phyloP scores from a whole-genome alignment of 176 grass and related monocot genomes.

The Dactylis glomerata region DNA sequence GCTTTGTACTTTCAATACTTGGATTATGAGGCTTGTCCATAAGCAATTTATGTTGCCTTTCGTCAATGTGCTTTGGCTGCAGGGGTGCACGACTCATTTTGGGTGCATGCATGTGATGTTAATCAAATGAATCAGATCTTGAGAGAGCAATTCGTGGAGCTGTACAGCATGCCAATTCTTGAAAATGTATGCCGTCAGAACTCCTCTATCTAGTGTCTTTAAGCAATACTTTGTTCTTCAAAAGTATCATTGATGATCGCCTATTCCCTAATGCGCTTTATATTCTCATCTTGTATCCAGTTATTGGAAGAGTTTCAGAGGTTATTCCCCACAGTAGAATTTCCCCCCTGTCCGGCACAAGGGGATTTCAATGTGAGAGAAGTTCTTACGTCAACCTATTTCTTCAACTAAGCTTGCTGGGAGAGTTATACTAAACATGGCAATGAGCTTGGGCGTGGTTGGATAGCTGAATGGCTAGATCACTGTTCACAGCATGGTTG shows the following conservation, averaged over 20 bases:
- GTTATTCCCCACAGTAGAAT: conserved; percentile 58
- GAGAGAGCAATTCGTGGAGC: conserved; percentile 89
- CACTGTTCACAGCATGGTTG: not conserved
- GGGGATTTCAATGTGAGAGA: conserved; percentile 73
- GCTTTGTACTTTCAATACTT: not conserved
- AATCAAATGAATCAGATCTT: conserved; percentile 93
- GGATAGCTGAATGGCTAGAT: not conserved
- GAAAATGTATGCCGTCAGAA: conserved; percentile 63
- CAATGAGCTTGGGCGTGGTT: not conserved
- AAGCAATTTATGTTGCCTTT: conserved; percentile 13
- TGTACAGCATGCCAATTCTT: conserved; percentile 86
- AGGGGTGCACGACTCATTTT: conserved; percentile 97
- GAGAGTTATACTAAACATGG: conserved; percentile 5
- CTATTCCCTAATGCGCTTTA: not conserved
- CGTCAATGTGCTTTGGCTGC: conserved; percentile 16
- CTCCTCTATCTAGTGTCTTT: not conserved
- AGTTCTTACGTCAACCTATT: conserved; percentile 79
- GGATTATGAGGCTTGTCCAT: not conserved
- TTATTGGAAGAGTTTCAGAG: conserved; percentile 71
- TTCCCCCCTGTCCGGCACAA: conserved; percentile 75
- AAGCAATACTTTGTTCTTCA: not conserved
- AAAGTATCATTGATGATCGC: not conserved
- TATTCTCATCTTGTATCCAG: conserved; percentile 43
- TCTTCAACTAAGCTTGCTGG: conserved; percentile 68
- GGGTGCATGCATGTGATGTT: conserved; percentile 91